A percentile compares a stretch with the other conserved stretches of the same genome.
Conservation (phyloP, 306 rosid species). For the Cicer cuneatum region DNA sequence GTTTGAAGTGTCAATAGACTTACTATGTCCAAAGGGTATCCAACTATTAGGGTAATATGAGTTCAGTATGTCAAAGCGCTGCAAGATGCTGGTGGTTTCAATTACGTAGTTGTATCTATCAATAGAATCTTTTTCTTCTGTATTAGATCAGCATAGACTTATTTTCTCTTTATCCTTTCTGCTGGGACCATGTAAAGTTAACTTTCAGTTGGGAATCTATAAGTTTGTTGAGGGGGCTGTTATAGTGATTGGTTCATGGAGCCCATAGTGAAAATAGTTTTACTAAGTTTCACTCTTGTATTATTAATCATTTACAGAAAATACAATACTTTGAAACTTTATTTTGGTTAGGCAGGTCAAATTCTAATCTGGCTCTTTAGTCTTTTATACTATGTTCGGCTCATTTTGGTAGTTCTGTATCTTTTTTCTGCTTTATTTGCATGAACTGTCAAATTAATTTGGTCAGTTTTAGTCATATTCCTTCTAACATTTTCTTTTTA, state of each 20-base stretch:
- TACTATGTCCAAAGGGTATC: not conserved
- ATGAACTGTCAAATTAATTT: constrained; percentile 15
- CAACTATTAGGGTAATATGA: constrained; percentile 19
- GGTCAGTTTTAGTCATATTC: constrained; percentile 13
- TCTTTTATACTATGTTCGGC: constrained; percentile 11
- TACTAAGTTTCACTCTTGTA: not conserved
- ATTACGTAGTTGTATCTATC: not conserved
- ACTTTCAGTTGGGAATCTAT: constrained; percentile 15
- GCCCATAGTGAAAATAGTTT: not conserved
- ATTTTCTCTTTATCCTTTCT: constrained; percentile 16
- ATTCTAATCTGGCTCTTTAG: constrained; percentile 3
- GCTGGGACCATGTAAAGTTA: constrained; percentile 17
- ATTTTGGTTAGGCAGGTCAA: not conserved
- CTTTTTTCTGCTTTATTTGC: constrained; percentile 5
- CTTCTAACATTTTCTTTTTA: constrained; percentile 34
- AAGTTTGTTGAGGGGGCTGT: not conserved
- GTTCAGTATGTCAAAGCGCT: constrained; percentile 5
- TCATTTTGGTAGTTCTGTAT: constrained; percentile 3
- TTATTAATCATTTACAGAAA: not conserved
- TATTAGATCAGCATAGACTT: not conserved
- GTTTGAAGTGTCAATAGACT: not conserved
- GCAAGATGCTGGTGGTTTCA: constrained; percentile 35
- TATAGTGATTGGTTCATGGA: constrained; percentile 24
- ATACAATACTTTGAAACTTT: constrained; percentile 14
- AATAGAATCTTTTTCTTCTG: constrained; percentile 19